Evolutionary conservation across 129 eudicot species (phyloP).

Genomic region (Pittosporum tobira): DNA sequence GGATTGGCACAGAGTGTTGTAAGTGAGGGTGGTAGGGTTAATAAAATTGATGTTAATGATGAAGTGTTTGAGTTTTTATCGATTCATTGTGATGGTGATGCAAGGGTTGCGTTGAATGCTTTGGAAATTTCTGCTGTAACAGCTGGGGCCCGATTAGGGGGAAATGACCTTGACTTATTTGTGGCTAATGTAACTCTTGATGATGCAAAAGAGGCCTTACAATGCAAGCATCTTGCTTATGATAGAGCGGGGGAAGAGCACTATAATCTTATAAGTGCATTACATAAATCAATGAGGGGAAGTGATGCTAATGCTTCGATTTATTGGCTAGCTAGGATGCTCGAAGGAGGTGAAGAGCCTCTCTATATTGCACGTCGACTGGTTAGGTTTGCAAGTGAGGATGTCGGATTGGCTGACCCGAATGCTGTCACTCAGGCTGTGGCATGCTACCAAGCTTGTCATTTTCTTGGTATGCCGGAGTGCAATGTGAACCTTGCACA

Average conservation of each 20-base stretch:
- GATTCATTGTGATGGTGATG: conserved; percentile 77
- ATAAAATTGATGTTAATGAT: conserved; percentile 25
- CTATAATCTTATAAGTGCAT: conserved; percentile 79
- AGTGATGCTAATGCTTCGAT: conserved; percentile 77
- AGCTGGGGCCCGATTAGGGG: conserved; percentile 35
- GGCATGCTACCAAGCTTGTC: conserved; percentile 90
- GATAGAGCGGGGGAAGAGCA: conserved; percentile 80
- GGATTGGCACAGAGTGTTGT: conserved; percentile 39
- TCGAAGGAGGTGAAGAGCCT: conserved; percentile 90
- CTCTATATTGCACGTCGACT: conserved; percentile 84
- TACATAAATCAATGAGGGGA: conserved; percentile 90
- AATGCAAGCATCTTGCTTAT: conserved; percentile 75
- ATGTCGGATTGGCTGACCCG: conserved; percentile 84
- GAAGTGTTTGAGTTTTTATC: conserved; percentile 46
- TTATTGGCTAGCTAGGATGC: conserved; percentile 91
- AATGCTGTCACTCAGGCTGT: conserved; percentile 71
- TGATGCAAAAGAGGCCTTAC: conserved; percentile 77
- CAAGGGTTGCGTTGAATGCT: conserved; percentile 75
- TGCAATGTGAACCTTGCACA: conserved; percentile 70
- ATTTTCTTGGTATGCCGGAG: conserved; percentile 88
- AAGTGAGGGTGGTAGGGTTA: neutral
- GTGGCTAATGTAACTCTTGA: conserved; percentile 20
- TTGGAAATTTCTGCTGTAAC: conserved; percentile 54
- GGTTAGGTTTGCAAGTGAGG: conserved; percentile 71
- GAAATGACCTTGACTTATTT: neutral